phyloP scores from a whole-genome alignment of 2,329 filamentous ascomycete genomes.

The Coniella lustricola region DNA sequence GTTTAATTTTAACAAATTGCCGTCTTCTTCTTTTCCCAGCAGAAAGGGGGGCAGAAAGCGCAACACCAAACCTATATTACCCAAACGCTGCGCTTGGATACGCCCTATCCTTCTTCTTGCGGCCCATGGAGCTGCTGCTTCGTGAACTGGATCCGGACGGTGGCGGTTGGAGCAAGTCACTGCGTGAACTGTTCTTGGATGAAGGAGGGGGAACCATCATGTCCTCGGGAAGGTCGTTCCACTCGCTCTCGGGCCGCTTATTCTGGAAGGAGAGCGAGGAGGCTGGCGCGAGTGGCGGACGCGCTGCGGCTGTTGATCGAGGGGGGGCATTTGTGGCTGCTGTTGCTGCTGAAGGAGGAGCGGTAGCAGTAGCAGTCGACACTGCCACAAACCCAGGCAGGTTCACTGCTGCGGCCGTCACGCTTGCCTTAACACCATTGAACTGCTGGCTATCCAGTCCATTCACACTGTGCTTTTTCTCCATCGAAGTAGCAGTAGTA shows the following conservation, averaged over 20 bases:
- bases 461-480: constrained; percentile 9
- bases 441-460: constrained; percentile 5
- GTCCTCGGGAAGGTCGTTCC: constrained; percentile 59
- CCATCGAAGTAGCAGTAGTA: too few species aligned
- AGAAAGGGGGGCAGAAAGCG: background rate
- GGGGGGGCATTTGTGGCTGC: background rate
- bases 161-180: constrained; percentile 13
- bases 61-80: constrained; percentile 21
- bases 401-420: constrained; percentile 25
- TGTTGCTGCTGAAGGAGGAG: constrained; percentile 8
- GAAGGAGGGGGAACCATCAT: constrained; percentile 34
- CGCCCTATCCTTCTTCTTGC: constrained; percentile 52
- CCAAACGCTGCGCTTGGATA: constrained; percentile 59
- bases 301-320: constrained; percentile 6
- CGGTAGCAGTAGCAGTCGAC: constrained; percentile 11
- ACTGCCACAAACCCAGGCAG: constrained; percentile 11
- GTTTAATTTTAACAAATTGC: too few species aligned
- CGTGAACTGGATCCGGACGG: constrained; percentile 46
- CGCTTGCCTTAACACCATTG: constrained; percentile 16
- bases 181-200: constrained; percentile 17
- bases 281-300: constrained; percentile 19
- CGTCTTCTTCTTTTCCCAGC: background rate
- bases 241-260: constrained; percentile 51
- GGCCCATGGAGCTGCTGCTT: constrained; percentile 34
- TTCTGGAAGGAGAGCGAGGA: constrained; percentile 49